Evolutionary conservation across 2,329 filamentous ascomycete species (phyloP).

Genomic region (Drechslerella stenobrocha): DNA sequence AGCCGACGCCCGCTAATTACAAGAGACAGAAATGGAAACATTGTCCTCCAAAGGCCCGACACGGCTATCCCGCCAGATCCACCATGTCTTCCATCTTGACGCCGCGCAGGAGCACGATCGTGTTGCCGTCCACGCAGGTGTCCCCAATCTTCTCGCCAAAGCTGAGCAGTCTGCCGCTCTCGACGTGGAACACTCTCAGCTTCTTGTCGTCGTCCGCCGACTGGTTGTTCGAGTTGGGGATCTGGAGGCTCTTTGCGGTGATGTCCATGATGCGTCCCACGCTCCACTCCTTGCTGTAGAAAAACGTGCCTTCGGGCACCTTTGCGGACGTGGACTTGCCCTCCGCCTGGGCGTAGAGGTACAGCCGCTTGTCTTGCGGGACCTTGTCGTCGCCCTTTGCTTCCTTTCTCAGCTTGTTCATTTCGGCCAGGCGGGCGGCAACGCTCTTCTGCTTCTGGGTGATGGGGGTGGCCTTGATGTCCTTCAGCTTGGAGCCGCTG

Average conservation of each 20-base stretch:
- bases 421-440: constrained; percentile 67
- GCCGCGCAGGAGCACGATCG: constrained; percentile 82
- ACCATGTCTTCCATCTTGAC: constrained; percentile 76
- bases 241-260: constrained; percentile 74
- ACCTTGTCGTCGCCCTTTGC: constrained; percentile 89
- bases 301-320: constrained; percentile 78
- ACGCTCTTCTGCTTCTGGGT: constrained; percentile 67
- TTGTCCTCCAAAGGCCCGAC: not conserved
- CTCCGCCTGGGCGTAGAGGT: constrained; percentile 86
- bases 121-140: constrained; percentile 77
- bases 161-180: constrained; percentile 81
- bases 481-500: constrained; percentile 34
- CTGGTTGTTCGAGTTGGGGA: constrained; percentile 82
- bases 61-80: constrained; percentile 54
- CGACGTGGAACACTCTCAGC: constrained; percentile 87
- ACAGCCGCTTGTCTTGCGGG: constrained; percentile 79
- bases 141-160: constrained; percentile 83
- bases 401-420: constrained; percentile 78
- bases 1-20: constrained; percentile 21
- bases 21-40: not conserved
- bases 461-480: constrained; percentile 53
- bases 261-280: constrained; percentile 79
- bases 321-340: constrained; percentile 82
- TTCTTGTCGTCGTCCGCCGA: constrained; percentile 74
- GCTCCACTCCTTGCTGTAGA: constrained; percentile 83